Evolutionary conservation across 805 yeast genomes (phyloP).

Genomic region (Lipomyces chichibuensis): DNA sequence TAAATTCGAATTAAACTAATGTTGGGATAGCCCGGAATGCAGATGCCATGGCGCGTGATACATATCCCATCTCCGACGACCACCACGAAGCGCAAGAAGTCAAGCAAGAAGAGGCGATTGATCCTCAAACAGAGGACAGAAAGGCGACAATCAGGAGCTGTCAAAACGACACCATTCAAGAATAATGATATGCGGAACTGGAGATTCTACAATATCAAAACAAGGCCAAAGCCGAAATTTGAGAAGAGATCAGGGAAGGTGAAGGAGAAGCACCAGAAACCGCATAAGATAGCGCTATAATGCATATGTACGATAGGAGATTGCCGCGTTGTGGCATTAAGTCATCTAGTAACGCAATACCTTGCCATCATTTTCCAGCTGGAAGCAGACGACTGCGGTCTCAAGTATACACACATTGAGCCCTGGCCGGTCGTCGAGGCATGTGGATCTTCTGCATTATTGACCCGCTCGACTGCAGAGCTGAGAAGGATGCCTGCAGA

Average conservation of each 20-base stretch:
- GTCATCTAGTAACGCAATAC: conserved; percentile 12
- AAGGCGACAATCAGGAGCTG: not conserved
- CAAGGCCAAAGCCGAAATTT: conserved; percentile 13
- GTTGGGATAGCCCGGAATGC: conserved; percentile 19
- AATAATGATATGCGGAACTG: conserved; percentile 17
- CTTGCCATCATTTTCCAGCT: conserved; percentile 12
- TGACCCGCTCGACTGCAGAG: not conserved
- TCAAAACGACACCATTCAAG: conserved; percentile 11
- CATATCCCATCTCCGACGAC: conserved; percentile 16
- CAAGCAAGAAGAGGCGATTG: conserved; percentile 28
- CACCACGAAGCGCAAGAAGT: conserved; percentile 15
- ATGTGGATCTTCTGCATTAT: too few relatives aligned
- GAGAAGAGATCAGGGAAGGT: not conserved
- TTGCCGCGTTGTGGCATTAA: not conserved
- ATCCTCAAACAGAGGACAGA: conserved; percentile 6
- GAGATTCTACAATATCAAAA: conserved; percentile 19
- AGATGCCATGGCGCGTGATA: conserved; percentile 25
- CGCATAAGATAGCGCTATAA: not conserved
- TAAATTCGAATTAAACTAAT: not conserved
- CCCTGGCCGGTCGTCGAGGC: conserved; percentile 12
- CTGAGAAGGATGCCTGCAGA: not conserved
- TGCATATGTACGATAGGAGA: not conserved
- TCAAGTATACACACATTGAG: conserved; percentile 15
- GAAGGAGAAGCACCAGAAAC: not conserved
- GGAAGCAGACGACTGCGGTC: conserved; percentile 13